These are phyloP conservation scores for Saccharomyces hybrid DNA, from an alignment of 1,139 yeast genomes.

Conservation along the genomic window DNA sequence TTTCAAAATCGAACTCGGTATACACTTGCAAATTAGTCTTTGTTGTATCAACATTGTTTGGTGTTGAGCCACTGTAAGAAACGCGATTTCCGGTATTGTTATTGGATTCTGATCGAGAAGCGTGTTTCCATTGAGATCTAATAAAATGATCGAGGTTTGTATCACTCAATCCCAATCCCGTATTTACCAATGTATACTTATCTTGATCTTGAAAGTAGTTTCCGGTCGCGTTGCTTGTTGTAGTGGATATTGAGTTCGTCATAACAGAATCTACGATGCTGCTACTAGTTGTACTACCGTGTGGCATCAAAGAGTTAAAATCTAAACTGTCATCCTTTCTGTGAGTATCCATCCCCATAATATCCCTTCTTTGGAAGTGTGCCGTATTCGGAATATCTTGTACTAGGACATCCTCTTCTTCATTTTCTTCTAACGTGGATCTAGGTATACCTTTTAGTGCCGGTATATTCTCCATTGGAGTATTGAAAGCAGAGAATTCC, in stretches of 20 bases:
- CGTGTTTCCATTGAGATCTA: slow-evolving; percentile 1
- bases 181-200: slow-evolving; percentile 7
- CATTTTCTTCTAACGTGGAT: slow-evolving; percentile 12
- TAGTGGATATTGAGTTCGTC: slow-evolving; percentile 20
- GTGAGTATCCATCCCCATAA: neutral
- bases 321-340: slow-evolving; percentile 4
- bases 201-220: slow-evolving; percentile 10
- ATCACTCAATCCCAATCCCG: slow-evolving; percentile 10
- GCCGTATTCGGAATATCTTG: neutral
- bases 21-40: slow-evolving; percentile 15
- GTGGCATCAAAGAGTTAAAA: slow-evolving; percentile 6
- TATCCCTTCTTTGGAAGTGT: neutral
- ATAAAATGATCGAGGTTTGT: slow-evolving; percentile 6
- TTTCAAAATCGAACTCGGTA: slow-evolving; percentile 24
- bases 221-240: slow-evolving; percentile 8
- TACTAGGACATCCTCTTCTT: slow-evolving; percentile 10
- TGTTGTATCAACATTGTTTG: neutral
- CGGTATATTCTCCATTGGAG: slow-evolving; percentile 9
- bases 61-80: neutral
- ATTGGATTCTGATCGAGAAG: neutral
- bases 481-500: slow-evolving; percentile 1
- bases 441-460: slow-evolving; percentile 15
- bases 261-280: slow-evolving; percentile 22
- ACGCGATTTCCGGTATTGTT: neutral
- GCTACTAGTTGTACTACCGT: slow-evolving; percentile 20